phyloP scores from a whole-genome alignment of 208 protist species.

The Perkinsela sp. region DNA sequence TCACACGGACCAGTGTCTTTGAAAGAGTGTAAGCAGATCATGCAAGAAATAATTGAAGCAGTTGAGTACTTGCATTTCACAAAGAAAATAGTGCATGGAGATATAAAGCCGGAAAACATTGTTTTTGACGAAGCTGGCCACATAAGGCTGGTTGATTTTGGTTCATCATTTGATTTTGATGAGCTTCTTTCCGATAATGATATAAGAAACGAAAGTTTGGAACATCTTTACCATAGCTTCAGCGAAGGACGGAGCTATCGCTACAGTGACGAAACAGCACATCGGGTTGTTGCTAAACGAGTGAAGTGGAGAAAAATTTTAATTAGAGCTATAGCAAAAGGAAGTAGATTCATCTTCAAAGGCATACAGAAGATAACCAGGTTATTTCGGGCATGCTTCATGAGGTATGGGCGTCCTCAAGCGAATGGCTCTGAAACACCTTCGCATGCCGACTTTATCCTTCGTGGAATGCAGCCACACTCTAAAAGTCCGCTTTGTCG shows the following conservation, averaged over 20 bases:
- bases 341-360: not conserved
- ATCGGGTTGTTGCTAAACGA: not conserved
- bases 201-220: not conserved
- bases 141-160: slow-evolving; percentile 68
- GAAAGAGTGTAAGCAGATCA: slow-evolving; percentile 15
- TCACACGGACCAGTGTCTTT: not conserved
- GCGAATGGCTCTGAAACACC: not conserved
- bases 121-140: slow-evolving; percentile 17
- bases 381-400: too few relatives aligned
- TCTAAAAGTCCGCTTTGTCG: not conserved
- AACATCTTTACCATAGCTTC: not conserved
- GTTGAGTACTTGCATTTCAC: slow-evolving; percentile 56
- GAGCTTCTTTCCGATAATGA: slow-evolving; percentile 8
- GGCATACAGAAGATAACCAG: not conserved
- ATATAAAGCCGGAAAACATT: slow-evolving; percentile 66
- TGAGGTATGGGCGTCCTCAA: not conserved
- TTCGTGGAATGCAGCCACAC: too few relatives aligned
- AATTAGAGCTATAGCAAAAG: not conserved
- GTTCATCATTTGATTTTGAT: slow-evolving; percentile 41
- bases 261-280: too few relatives aligned
- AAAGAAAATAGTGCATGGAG: slow-evolving; percentile 57
- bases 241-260: too few relatives aligned
- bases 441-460: not conserved
- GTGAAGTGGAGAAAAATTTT: not conserved
- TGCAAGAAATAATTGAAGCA: slow-evolving; percentile 39